Base-by-base conservation (phyloP, 192 early-diverging fungal genomes). In the Dissophora ornata region DNA sequence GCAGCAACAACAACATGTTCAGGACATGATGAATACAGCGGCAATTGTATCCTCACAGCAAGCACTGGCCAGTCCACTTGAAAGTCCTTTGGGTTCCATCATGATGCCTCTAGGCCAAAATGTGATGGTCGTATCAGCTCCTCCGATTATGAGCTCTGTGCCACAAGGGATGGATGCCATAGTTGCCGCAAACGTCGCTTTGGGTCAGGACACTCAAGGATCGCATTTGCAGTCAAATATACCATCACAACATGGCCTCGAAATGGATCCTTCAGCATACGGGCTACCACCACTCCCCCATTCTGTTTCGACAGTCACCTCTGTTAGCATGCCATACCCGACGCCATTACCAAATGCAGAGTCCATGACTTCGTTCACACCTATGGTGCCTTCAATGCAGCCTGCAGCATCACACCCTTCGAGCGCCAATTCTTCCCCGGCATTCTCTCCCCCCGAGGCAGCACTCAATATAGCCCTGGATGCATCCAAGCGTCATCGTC, bases 361-460 rank as follows among this genome's bases (percentile, higher is more conserved):
- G 36, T 77, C 64, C 12, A 67, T 67, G 73, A 40, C 40, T 4
- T 48, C 40, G 15, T 67, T 67, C 53, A 66, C 58, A 7, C 73
- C 73, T 3, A 62, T 67, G 73, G 58, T 77, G 18, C 73, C 73
- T 12, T 57, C 73, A 0, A 77, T 77, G 64, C 73, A 67, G 19
- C 58, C 73, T 0, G 28, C 73, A 19, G 24, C 73, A 12, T 65
- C 71, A 0, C 64, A 61, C 36, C 58, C 63, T 12, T 32, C 61
- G 6, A 71, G 69, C 18, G 25, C 46, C 13, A 63, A 63, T 30
- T 33, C 69, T 0, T 71, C 69, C 0, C 52, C 73, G 15, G 42
- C 64, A 3, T 67, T 66, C 22, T 55, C 63, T 1, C 57, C 63
- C 21, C 52, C 73, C 6, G 73, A 77, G 4, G 34, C 42, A 2